Percentiles rank a stretch among this genome's conserved stretches.
Evolutionary conservation across 2,329 filamentous ascomycete genomes (phyloP).

Genomic region (Ceratocystis destructans): DNA sequence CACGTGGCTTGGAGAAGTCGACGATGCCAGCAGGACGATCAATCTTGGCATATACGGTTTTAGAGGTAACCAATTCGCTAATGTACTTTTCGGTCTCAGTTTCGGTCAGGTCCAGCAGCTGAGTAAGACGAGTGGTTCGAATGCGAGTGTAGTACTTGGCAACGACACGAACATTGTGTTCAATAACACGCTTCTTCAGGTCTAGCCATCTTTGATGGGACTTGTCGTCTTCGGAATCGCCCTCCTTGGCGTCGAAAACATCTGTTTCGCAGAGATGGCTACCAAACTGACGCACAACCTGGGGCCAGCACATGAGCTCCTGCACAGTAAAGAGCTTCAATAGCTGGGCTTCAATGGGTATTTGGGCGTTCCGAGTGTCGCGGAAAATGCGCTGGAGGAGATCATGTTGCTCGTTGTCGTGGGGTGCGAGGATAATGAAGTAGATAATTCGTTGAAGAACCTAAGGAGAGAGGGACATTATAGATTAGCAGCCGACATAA

Average conservation of each 20-base stretch:
- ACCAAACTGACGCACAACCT: constrained; percentile 78
- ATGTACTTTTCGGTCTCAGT: constrained; percentile 99
- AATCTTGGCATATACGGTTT: constrained; percentile 97
- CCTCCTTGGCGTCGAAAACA: constrained; percentile 60
- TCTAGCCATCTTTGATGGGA: constrained; percentile 82
- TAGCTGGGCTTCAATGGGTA: constrained; percentile 69
- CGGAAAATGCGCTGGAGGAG: constrained; percentile 84
- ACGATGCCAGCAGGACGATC: constrained; percentile 85
- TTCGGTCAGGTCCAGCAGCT: constrained; percentile 80
- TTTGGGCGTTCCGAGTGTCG: constrained; percentile 66
- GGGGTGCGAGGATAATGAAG: constrained; percentile 89
- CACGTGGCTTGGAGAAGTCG: constrained; percentile 85
- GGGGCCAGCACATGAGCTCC: constrained; percentile 97
- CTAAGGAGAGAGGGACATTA: constrained; percentile 30
- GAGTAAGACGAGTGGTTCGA: constrained; percentile 75
- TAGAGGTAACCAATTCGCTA: constrained; percentile 87
- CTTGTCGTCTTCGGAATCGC: constrained; percentile 60
- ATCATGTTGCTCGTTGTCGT: constrained; percentile 98
- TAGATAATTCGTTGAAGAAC: constrained; percentile 90
- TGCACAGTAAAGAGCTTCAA: constrained; percentile 89
- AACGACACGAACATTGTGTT: constrained; percentile 95
- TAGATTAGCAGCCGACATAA: constrained; percentile 19
- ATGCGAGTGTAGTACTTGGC: constrained; percentile 99
- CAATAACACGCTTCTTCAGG: constrained; percentile 92
- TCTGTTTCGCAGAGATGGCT: constrained; percentile 79